A percentile compares a stretch with the other conserved stretches of the same genome.
Conservation (phyloP, 2,329 filamentous ascomycete species). For the Microdochium trichocladiopsis region DNA sequence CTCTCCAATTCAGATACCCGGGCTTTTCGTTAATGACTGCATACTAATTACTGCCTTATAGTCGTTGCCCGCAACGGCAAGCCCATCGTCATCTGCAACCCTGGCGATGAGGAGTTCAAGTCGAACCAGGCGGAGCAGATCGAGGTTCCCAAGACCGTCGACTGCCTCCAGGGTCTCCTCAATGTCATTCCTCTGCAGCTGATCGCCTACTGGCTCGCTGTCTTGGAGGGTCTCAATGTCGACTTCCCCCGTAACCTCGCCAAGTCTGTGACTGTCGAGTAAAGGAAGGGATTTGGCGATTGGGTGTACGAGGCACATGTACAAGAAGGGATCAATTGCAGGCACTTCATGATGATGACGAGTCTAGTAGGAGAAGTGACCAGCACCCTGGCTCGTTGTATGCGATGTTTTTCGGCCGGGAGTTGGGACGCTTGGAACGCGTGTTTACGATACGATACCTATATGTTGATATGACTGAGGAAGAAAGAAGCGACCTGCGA, state of each 20-base stretch:
- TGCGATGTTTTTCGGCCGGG: neutral
- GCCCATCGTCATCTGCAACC: conserved; percentile 98
- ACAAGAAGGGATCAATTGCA: too few species aligned
- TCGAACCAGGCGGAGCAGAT: conserved; percentile 89
- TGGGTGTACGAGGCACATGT: neutral
- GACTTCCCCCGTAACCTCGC: conserved; percentile 98
- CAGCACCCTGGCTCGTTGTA: neutral
- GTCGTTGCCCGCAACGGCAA: conserved; percentile 94
- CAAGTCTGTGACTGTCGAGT: conserved; percentile 99
- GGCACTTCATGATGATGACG: too few species aligned
- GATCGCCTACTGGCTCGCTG: conserved; percentile 98
- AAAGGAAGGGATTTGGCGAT: conserved; percentile 28
- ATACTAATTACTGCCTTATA: conserved; percentile 20
- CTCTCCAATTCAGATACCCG: neutral
- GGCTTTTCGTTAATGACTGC: neutral
- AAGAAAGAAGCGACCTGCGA: too few species aligned
- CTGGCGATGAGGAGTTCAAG: conserved; percentile 81
- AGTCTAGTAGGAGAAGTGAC: neutral
- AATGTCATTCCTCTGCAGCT: conserved; percentile 97
- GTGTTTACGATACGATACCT: conserved; percentile 1
- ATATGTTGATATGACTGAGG: neutral
- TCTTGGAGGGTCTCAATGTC: conserved; percentile 92
- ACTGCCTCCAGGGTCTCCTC: conserved; percentile 90
- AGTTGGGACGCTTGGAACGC: neutral
- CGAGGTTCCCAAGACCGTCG: conserved; percentile 92